Evolutionary conservation across 495 filamentous ascomycete species (phyloP), one percentile per base, ranked within the genome.

Genomic region (Bombardia bombarda): DNA sequence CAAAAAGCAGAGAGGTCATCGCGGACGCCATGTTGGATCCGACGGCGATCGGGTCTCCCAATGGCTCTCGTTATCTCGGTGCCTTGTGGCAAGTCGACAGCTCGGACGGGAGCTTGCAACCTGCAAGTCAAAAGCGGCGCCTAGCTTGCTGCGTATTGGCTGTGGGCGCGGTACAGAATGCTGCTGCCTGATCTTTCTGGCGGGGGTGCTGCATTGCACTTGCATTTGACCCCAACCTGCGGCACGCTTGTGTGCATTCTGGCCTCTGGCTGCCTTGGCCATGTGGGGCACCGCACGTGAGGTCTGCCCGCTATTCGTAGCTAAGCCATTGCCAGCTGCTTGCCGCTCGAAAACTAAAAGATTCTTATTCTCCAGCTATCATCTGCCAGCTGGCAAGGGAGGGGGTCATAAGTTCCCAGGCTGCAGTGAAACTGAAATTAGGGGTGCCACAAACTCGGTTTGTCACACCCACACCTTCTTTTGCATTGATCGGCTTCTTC

Each of bases 11-110:
- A 9, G 14, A 12, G 10, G 23, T 9, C 8, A n/a, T n/a, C n/a
- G n/a, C n/a, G n/a, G n/a, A n/a, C n/a, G n/a, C n/a, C n/a, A n/a
- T n/a, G n/a, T n/a, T n/a, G n/a, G n/a, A n/a, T n/a, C n/a, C n/a
- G n/a, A n/a, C n/a, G n/a, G n/a, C n/a, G n/a, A n/a, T n/a, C n/a
- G n/a, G n/a, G n/a, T n/a, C n/a, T n/a, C n/a, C n/a, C n/a, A n/a
- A n/a, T n/a, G n/a, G n/a, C n/a, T n/a, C n/a, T 40, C 16, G 43
- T 60, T 57, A 60, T 60, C 43, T 60, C 53, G 56, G 47, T 60
- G 56, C 56, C 56, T 60, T 39, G 37, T 10, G 18, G 6, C 7
- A 2, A 25, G 4, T 17, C 17, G 28, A 9, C 22, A 21, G 31
- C 21, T 35, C 24, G 35, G 7, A 40, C 36, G 21, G 25, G 19